Evolutionary conservation across 257 asterid species (phyloP), one percentile per base, ranked within the genome.

Genomic region (Buddleja alternifolia): DNA sequence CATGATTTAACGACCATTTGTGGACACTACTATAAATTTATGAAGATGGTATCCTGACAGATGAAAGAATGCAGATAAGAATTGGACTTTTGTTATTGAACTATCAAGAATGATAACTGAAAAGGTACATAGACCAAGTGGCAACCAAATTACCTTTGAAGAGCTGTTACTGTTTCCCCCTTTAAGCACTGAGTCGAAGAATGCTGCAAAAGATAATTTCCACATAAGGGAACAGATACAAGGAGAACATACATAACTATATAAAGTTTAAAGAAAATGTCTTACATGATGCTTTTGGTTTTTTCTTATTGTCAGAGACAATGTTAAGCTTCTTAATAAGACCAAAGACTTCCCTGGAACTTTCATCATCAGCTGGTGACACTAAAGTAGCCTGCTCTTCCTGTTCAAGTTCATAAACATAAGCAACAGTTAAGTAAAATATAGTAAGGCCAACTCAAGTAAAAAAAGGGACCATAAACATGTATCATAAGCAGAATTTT

Each of bases 301-400:
- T 90, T 82, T 75, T 90, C 82, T 83, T 90, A 55, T 62, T 82
- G 32, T 78, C 90, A 6, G 96, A 77, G 67, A 71, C 86, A 55
- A 85, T 82, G 79, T 93, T 87, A 55, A 88, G 86, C 71, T 89
- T 93, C 89, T 87, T 93, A 60, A 93, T 87, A 42, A 88, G 96
- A 44, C 95, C 95, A 83, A 89, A 88, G 60, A 93, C 84, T 88
- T 89, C 94, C 70, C 83, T 83, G 74, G 96, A 90, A 63, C 70
- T 84, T 66, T 85, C 99, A 77, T 93, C 96, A 68, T 83, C 96
- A 52, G 78, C 84, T 55, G 94, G 91, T 68, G 93, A 77, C 34
- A 63, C 80, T 58, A 79, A n/a, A 45, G 81, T 46, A 17, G 78
- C 61, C 73, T 72, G 78, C 77, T 78, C 83, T 78, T 81, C 96